Evolutionary conservation across 805 yeast species (phyloP), one percentile per base, ranked within the genome.

Genomic region (Blastobotrys chiropterorum): DNA sequence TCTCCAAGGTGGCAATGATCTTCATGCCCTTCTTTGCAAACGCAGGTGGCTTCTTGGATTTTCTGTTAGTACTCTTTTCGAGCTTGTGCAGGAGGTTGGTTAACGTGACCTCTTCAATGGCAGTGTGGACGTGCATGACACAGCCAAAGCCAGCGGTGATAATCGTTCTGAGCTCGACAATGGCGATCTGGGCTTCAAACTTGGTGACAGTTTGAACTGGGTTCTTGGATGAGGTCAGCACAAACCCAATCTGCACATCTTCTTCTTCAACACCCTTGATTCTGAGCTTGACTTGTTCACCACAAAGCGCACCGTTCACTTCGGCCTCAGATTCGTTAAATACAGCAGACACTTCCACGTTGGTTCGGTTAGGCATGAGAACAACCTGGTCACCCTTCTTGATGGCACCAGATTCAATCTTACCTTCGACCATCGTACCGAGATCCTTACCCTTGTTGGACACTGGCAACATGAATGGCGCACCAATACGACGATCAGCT

Each of bases 11-110:
- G 34, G 97, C 99, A 68, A 94, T 90, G 62, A 94, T 81, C 82
- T 89, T 92, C 98, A 92, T 92, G 65, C 99, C 99, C 79, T 88
- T 87, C 74, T 92, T 94, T 58, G 98, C 99, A 71, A 90, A 94
- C 48, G 97, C 96, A 55, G 99, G 99, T 34, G 99, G 87, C 70
- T 87, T 90, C 80, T 90, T 94, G 55, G 96, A 87, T 72, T 83
- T 86, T 76, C 97, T 85, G 80, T 92, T 92, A 53, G 98, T 90
- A 57, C 97, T 97, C 76, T 87, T 92, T 71, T 94, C 96, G 63
- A 94, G 77, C 73, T 92, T 90, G 75, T 94, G 98, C 67, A 90
- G 77, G 69, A 94, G 78, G 64, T 83, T 82, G 49, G 83, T 77
- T 67, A 94, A 81, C 21, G 78, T 78, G 49, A 94, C 96, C 72